Evolutionary conservation across 805 yeast species (phyloP).

Genomic region (Metschnikowia lachancei): DNA sequence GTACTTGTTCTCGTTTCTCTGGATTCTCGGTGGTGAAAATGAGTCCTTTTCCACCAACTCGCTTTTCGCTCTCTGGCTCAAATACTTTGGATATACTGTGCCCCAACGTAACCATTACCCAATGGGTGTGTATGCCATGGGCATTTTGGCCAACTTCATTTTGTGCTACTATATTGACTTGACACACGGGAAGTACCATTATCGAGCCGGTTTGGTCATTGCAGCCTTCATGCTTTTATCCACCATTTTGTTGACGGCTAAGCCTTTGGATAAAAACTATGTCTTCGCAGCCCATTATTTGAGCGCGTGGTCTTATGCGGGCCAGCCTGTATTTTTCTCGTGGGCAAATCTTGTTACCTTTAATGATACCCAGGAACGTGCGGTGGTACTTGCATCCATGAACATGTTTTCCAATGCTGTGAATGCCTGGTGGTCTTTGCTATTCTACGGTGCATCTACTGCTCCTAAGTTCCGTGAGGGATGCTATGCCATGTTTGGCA

Average conservation of each 20-base stretch:
- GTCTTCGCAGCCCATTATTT: conserved; percentile 57
- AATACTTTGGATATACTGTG: conserved; percentile 40
- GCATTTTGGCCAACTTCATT: conserved; percentile 44
- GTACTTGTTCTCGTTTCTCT: conserved; percentile 51
- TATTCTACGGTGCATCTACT: conserved; percentile 51
- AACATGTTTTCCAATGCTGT: conserved; percentile 62
- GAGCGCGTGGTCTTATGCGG: conserved; percentile 55
- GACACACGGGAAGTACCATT: conserved; percentile 34
- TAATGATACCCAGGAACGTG: conserved; percentile 60
- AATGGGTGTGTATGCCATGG: conserved; percentile 54
- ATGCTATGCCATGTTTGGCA: conserved; percentile 56
- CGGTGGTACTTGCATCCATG: conserved; percentile 63
- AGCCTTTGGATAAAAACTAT: conserved; percentile 34
- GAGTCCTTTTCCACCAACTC: conserved; percentile 47
- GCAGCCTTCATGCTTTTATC: conserved; percentile 43
- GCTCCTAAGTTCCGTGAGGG: conserved; percentile 54
- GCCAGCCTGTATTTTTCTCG: conserved; percentile 58
- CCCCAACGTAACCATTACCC: conserved; percentile 51
- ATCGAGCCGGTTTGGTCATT: conserved; percentile 49
- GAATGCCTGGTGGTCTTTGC: conserved; percentile 62
- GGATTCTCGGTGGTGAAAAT: conserved; percentile 52
- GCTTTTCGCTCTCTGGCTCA: conserved; percentile 48
- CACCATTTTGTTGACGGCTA: conserved; percentile 45
- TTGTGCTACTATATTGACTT: conserved; percentile 46
- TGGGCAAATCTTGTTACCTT: conserved; percentile 63